Conservation (phyloP, 495 filamentous ascomycete genomes). For the Penicillium cosmopolitanum region DNA sequence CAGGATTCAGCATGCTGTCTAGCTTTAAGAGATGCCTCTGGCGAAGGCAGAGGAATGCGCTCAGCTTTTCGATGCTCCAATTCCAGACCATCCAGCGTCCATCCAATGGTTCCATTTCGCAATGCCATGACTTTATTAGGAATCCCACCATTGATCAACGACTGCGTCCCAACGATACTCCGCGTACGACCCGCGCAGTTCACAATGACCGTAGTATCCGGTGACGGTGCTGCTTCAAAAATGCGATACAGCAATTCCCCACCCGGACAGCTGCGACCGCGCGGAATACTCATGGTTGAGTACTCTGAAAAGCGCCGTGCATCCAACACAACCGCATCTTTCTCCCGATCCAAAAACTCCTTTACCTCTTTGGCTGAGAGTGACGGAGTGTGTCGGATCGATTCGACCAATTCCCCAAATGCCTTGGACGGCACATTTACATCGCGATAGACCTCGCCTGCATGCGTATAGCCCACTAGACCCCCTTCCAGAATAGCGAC, state of each 20-base stretch:
- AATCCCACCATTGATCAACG: constrained; percentile 26
- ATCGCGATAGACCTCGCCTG: constrained; percentile 34
- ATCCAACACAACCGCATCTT: constrained; percentile 26
- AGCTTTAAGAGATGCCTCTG: constrained; percentile 17
- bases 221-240: constrained; percentile 27
- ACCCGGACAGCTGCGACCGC: constrained; percentile 32
- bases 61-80: constrained; percentile 20
- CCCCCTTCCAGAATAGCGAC: constrained; percentile 28
- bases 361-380: constrained; percentile 27
- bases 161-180: constrained; percentile 32
- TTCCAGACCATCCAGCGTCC: constrained; percentile 30
- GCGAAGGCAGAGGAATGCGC: constrained; percentile 21
- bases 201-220: constrained; percentile 29
- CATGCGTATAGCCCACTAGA: constrained; percentile 20
- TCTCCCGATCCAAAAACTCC: constrained; percentile 18
- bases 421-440: constrained; percentile 35
- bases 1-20: constrained; percentile 21
- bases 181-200: constrained; percentile 35
- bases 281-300: constrained; percentile 33
- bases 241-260: constrained; percentile 32
- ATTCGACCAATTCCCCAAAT: constrained; percentile 34
- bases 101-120: constrained; percentile 34
- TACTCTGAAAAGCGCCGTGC: constrained; percentile 31
- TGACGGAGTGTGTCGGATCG: constrained; percentile 33
- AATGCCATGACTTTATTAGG: constrained; percentile 31